Conservation (phyloP, 2,329 filamentous ascomycete species). For the Leptoxyphium fumago region DNA sequence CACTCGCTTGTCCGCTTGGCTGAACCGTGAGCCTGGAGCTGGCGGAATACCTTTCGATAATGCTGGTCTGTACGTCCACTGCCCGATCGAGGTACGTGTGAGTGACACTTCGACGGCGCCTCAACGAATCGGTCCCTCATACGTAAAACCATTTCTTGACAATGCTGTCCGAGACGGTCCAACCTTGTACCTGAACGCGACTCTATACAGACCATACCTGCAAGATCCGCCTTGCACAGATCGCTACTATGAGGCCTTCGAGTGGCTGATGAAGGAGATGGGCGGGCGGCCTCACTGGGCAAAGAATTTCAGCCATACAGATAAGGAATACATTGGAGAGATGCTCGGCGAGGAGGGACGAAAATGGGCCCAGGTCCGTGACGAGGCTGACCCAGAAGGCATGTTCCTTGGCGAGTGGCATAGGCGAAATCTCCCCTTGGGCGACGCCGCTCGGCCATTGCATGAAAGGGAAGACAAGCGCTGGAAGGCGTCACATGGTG, state of each 20-base stretch:
- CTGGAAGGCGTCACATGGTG: constrained; percentile 26
- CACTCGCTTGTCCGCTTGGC: constrained; percentile 68
- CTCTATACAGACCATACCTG: constrained; percentile 70
- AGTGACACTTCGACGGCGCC: constrained; percentile 47
- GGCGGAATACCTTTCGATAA: constrained; percentile 61
- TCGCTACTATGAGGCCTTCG: constrained; percentile 78
- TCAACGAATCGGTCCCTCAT: constrained; percentile 25
- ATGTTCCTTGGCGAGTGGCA: constrained; percentile 92
- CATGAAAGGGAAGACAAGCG: constrained; percentile 28
- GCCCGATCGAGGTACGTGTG: constrained; percentile 83
- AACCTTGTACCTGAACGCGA: constrained; percentile 79
- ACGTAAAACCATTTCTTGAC: constrained; percentile 47
- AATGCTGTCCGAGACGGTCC: constrained; percentile 53
- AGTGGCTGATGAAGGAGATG: constrained; percentile 77
- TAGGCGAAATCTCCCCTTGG: constrained; percentile 46
- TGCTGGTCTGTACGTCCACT: constrained; percentile 69
- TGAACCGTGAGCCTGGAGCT: constrained; percentile 60
- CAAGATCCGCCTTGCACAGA: constrained; percentile 60
- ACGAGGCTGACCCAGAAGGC: constrained; percentile 61
- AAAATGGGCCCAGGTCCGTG: constrained; percentile 53
- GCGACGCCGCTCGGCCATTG: constrained; percentile 19
- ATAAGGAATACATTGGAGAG: constrained; percentile 43
- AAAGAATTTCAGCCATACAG: constrained; percentile 63
- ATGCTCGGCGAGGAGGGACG: constrained; percentile 57
- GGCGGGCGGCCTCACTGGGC: constrained; percentile 80